Evolutionary conservation across 1,139 yeast genomes (phyloP), one percentile per base, ranked within the genome.

Genomic region (Scheffersomyces titani): DNA sequence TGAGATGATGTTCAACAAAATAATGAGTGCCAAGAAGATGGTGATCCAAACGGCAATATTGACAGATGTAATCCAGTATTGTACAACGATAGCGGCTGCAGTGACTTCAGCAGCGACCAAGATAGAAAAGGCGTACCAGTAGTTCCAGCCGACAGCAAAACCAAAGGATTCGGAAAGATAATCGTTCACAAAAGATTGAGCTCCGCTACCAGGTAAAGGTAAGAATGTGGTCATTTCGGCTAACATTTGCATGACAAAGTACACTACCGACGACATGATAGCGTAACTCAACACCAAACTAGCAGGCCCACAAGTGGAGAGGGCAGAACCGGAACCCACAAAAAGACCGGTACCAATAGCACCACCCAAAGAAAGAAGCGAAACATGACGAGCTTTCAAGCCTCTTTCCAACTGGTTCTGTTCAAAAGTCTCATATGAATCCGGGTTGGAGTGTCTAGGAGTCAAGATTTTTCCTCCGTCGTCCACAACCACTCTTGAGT

Each of bases 221-320:
- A 85, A 72, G 60, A 78, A 85, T 7, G 86, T 77, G 18, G 86
- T 83, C 87, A 86, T 85, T 66, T 85, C 91, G 21, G 85, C 88
- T 58, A 86, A 70, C 69, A 78, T 76, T 61, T 83, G 84, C 85
- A 85, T 83, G 51, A 86, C 83, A 44, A 79, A 74, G 74, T 78
- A 86, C 50, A 86, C 81, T 54, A 85, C 78, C 21, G 78, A 64
- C 24, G 87, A 78, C 77, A 85, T 77, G 54, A 85, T 70, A 20
- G 78, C 53, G 67, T 82, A 84, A 18, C 84, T 77, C 20, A 80
- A 66, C 16, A 84, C 71, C 51, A 84, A 65, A 18, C 82, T 75
- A 1, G 81, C 87, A 1, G 88, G 87, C 13, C 88, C 88, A 66
- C 81, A 76, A 16, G 65, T 62, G 11, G 76, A 65, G 48, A 84